Evolutionary conservation across 2,329 filamentous ascomycete species (phyloP).

Genomic region (Fusarium pseudonygamai): DNA sequence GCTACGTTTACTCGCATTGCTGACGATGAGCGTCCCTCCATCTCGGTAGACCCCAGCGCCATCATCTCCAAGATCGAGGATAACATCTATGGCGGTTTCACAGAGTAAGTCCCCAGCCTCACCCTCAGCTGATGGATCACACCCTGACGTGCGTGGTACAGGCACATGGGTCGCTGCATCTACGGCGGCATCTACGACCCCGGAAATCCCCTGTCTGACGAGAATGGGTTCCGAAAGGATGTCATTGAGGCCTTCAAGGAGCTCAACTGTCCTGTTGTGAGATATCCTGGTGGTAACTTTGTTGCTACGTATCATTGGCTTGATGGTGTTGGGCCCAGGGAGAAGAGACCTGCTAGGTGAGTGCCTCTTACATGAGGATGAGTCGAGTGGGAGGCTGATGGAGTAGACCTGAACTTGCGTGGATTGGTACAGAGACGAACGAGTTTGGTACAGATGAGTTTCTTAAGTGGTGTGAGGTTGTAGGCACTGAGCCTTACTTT

Average conservation of each 20-base stretch:
- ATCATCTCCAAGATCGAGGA: conserved; percentile 78
- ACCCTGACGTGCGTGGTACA: conserved; percentile 45
- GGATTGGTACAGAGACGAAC: conserved; percentile 80
- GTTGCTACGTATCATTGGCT: conserved; percentile 87
- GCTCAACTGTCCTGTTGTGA: conserved; percentile 78
- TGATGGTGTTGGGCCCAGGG: conserved; percentile 79
- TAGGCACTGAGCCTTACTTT: conserved; percentile 81
- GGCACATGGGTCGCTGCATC: conserved; percentile 90
- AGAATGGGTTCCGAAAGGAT: conserved; percentile 80
- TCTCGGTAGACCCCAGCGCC: conserved; percentile 71
- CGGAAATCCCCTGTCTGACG: conserved; percentile 75
- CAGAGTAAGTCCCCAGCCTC: conserved; percentile 66
- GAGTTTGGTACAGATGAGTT: conserved; percentile 89
- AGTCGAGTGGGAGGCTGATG: not conserved
- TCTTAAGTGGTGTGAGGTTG: conserved; percentile 78
- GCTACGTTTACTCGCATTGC: conserved; percentile 76
- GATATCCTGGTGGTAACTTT: conserved; percentile 88
- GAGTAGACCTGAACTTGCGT: conserved; percentile 73
- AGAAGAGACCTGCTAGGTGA: conserved; percentile 66
- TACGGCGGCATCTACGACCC: conserved; percentile 89
- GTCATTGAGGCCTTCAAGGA: conserved; percentile 79
- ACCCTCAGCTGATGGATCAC: not conserved
- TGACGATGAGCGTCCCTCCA: conserved; percentile 68
- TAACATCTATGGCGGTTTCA: conserved; percentile 86
- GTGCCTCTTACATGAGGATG: not conserved